Percentiles rank a stretch among this genome's conserved stretches.
These are phyloP conservation scores for Volvox carteri DNA, from an alignment of 163 green algal species.

Conservation along the genomic window DNA sequence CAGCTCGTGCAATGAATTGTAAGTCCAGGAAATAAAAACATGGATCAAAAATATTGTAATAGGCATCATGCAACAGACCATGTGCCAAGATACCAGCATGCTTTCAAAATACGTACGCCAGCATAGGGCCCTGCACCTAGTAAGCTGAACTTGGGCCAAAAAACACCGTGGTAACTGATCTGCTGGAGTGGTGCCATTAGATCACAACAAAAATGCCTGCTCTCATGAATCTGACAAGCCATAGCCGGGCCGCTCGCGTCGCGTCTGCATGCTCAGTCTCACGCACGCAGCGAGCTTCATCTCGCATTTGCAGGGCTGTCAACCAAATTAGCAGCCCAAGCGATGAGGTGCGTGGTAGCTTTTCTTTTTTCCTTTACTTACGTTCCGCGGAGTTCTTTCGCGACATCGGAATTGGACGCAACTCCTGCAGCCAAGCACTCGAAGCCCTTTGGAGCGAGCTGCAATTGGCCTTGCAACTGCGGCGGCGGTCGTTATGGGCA, in stretches of 20 bases:
- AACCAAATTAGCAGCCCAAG: neutral
- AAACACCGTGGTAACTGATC: too few relatives aligned
- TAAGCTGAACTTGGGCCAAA: too few relatives aligned
- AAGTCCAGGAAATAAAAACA: too few relatives aligned
- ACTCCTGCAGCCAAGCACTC: neutral
- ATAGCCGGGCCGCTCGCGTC: neutral
- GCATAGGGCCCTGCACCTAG: too few relatives aligned
- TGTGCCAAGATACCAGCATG: neutral
- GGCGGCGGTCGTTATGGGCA: slow-evolving; percentile 45
- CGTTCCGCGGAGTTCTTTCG: neutral
- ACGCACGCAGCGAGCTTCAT: neutral
- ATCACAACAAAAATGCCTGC: slow-evolving; percentile 14
- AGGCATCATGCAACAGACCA: too few relatives aligned
- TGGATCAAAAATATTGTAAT: too few relatives aligned
- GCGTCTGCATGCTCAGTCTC: slow-evolving; percentile 16
- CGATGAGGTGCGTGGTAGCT: slow-evolving; percentile 4
- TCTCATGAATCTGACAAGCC: neutral
- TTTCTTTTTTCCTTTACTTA: neutral
- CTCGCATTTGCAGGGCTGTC: neutral
- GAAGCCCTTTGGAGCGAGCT: slow-evolving; percentile 31
- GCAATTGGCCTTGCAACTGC: slow-evolving; percentile 52
- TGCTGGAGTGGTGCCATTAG: too few relatives aligned
- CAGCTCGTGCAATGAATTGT: too few relatives aligned
- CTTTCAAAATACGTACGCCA: too few relatives aligned
- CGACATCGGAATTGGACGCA: neutral